Evolutionary conservation across 1,284 basidiomycete species (phyloP).

Genomic region (Phylloboletellus chloephorus): DNA sequence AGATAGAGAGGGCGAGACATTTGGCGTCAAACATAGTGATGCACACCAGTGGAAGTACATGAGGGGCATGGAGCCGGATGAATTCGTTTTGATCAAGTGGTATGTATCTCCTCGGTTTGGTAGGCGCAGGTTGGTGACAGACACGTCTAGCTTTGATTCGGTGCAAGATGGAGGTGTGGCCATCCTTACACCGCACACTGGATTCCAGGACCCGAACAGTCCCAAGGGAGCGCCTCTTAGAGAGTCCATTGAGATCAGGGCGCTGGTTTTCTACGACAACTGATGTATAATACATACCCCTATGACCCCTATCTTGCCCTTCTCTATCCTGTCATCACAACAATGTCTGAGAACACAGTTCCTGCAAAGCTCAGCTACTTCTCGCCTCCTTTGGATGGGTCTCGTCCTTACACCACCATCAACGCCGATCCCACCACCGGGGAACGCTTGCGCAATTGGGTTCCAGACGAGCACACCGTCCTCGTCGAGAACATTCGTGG

Average conservation of each 20-base stretch:
- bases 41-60: constrained; percentile 28
- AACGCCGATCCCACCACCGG: constrained; percentile 5
- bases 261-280: constrained; percentile 35
- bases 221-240: constrained; percentile 31
- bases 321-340: neutral
- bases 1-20: constrained; percentile 20
- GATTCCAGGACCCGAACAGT: constrained; percentile 36
- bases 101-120: constrained; percentile 18
- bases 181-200: constrained; percentile 41
- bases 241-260: constrained; percentile 37
- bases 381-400: constrained; percentile 14
- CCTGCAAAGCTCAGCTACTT: constrained; percentile 14
- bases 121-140: neutral
- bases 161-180: constrained; percentile 36
- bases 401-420: constrained; percentile 8
- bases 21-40: constrained; percentile 18
- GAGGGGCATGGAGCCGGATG: constrained; percentile 37
- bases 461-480: constrained; percentile 1
- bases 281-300: neutral
- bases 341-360: constrained; percentile 7
- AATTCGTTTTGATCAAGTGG: constrained; percentile 48
- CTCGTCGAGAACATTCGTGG: constrained; percentile 37
- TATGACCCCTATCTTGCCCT: too few species aligned
- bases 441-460: constrained; percentile 7
- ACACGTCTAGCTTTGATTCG: constrained; percentile 9